phyloP scores from a whole-genome alignment of 805 yeast genomes.

The Jamesozyma gamospora region DNA sequence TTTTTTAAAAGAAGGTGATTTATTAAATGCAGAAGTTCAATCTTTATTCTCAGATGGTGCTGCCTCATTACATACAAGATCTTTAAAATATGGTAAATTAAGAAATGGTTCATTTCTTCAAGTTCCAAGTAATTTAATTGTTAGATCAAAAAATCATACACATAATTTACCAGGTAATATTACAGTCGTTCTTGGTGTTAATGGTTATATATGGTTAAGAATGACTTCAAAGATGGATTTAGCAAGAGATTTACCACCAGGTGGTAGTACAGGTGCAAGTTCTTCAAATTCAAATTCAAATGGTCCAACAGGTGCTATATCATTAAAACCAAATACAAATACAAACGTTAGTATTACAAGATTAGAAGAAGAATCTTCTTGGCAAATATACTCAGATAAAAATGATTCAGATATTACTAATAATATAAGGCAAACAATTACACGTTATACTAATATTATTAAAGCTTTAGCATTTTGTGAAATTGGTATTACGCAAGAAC shows the following conservation, averaged over 20 bases:
- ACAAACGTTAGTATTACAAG: slow-evolving; percentile 64
- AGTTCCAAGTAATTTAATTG: slow-evolving; percentile 74
- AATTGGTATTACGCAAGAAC: slow-evolving; percentile 73
- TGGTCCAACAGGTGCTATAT: slow-evolving; percentile 30
- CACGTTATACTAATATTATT: slow-evolving; percentile 78
- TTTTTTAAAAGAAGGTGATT: slow-evolving; percentile 90
- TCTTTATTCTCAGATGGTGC: slow-evolving; percentile 80
- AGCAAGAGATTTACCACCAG: slow-evolving; percentile 23
- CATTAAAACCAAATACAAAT: slow-evolving; percentile 14
- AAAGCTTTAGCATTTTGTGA: slow-evolving; percentile 75
- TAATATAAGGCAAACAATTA: slow-evolving; percentile 57
- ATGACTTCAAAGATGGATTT: slow-evolving; percentile 41
- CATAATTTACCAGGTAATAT: slow-evolving; percentile 91
- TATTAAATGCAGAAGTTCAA: slow-evolving; percentile 93
- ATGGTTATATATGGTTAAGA: slow-evolving; percentile 89
- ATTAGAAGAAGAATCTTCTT: slow-evolving; percentile 82
- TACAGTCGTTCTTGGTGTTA: slow-evolving; percentile 82
- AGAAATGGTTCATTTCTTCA: slow-evolving; percentile 78
- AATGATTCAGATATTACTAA: slow-evolving; percentile 61
- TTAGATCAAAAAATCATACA: slow-evolving; percentile 80
- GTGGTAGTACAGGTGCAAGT: slow-evolving; percentile 19
- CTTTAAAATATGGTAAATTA: slow-evolving; percentile 88
- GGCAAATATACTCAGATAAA: slow-evolving; percentile 89
- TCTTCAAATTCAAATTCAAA: slow-evolving; percentile 17
- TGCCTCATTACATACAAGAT: slow-evolving; percentile 90